Conservation (phyloP, 2,329 filamentous ascomycete species). For the Aureobasidium sp. region DNA sequence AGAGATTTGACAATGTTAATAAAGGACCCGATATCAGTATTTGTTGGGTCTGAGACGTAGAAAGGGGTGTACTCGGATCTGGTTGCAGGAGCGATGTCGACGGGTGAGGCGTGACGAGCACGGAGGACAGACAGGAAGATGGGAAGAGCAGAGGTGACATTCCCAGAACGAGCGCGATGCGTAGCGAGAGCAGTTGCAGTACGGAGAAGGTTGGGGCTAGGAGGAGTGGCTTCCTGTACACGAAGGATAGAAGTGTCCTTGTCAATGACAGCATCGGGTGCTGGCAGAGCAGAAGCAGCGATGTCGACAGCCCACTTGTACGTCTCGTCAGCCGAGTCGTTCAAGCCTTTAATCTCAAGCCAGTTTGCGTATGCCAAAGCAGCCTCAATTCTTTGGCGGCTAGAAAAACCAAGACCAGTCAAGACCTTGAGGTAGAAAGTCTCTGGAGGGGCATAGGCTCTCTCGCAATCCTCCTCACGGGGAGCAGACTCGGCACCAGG, state of each 20-base stretch:
- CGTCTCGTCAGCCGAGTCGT: slow-evolving; percentile 61
- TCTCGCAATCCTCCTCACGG: slow-evolving; percentile 66
- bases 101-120: slow-evolving; percentile 57
- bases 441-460: slow-evolving; percentile 64
- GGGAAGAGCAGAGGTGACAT: slow-evolving; percentile 65
- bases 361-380: slow-evolving; percentile 78
- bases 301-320: slow-evolving; percentile 72
- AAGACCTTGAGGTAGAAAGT: slow-evolving; percentile 75
- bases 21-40: slow-evolving; percentile 22
- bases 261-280: slow-evolving; percentile 49
- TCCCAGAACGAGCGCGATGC: slow-evolving; percentile 64
- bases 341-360: slow-evolving; percentile 67
- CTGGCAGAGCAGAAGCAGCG: slow-evolving; percentile 52
- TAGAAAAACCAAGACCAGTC: slow-evolving; percentile 69
- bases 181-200: slow-evolving; percentile 71
- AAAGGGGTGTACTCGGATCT: slow-evolving; percentile 1
- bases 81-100: slow-evolving; percentile 29
- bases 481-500: slow-evolving; percentile 57
- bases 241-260: slow-evolving; percentile 51
- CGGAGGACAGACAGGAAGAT: slow-evolving; percentile 80
- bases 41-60: not conserved
- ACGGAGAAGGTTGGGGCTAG: slow-evolving; percentile 62
- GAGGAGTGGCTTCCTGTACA: slow-evolving; percentile 49
- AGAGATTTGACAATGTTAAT: slow-evolving; percentile 31
- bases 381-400: slow-evolving; percentile 73